A percentile compares a stretch with the other conserved stretches of the same genome.
Conservation (phyloP, 257 asterid species). For the Fraxinus pennsylvanica region DNA sequence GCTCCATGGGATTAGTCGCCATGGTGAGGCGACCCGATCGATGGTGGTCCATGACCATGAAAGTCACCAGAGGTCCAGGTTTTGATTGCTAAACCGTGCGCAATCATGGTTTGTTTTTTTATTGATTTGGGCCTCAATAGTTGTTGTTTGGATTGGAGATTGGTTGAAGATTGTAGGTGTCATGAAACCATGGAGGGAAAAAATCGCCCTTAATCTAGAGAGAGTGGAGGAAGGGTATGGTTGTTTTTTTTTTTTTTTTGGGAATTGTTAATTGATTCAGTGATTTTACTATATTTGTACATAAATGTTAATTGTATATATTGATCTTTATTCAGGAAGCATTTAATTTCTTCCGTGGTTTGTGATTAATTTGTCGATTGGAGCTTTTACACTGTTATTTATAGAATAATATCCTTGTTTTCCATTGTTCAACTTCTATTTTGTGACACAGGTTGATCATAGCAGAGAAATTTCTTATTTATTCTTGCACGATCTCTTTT, state of each 20-base stretch:
- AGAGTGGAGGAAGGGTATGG: no score
- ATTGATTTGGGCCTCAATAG: no score
- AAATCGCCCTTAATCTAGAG: no score
- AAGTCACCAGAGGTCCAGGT: no score
- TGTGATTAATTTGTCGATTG: neutral
- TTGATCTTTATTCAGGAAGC: conserved; percentile 16
- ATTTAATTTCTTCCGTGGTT: conserved; percentile 4
- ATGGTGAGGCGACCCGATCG: no score
- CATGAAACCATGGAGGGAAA: no score
- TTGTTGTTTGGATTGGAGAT: no score
- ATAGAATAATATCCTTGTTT: conserved; percentile 23
- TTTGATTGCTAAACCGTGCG: no score
- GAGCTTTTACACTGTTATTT: conserved; percentile 27
- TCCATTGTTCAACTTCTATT: conserved; percentile 24
- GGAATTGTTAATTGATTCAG: conserved; percentile 6
- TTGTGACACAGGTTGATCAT: conserved; percentile 46
- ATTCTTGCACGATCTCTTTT: neutral
- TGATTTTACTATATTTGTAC: conserved; percentile 20
- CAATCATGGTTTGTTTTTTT: no score
- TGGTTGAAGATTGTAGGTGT: no score
- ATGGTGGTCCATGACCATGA: no score
- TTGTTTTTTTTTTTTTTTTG: neutral
- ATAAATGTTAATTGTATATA: neutral
- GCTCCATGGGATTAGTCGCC: no score
- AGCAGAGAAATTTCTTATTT: conserved; percentile 18